These are phyloP conservation scores for Lipomyces starkeyi DNA, from an alignment of 805 yeast genomes.

Conservation along the genomic window DNA sequence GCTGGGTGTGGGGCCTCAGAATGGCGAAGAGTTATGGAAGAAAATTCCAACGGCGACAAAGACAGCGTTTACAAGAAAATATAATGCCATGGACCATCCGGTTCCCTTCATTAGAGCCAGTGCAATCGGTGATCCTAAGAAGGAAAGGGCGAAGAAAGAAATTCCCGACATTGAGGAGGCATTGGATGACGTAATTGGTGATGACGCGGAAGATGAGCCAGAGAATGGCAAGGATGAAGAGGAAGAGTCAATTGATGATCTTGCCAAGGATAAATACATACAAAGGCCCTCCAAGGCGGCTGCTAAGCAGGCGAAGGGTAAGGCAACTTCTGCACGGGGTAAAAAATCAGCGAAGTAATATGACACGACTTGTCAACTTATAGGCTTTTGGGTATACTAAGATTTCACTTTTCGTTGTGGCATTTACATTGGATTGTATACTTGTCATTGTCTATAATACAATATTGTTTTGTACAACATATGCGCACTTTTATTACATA, in stretches of 20 bases:
- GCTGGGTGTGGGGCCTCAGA: conserved; percentile 68
- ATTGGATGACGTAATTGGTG: conserved; percentile 55
- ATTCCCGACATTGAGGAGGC: conserved; percentile 73
- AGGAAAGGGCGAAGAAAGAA: conserved; percentile 44
- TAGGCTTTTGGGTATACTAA: background rate
- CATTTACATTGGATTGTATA: background rate
- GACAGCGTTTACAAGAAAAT: conserved; percentile 83
- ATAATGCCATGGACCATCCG: conserved; percentile 80
- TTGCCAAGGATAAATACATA: conserved; percentile 66
- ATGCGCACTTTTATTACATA: background rate
- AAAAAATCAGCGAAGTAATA: conserved; percentile 20
- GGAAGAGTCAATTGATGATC: conserved; percentile 48
- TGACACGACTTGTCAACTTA: background rate
- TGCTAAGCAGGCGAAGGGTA: conserved; percentile 43
- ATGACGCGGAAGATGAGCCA: conserved; percentile 53
- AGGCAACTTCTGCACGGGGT: conserved; percentile 32
- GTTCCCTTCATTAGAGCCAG: conserved; percentile 70
- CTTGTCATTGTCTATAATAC: background rate
- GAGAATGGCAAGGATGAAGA: conserved; percentile 52
- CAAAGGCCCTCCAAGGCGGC: conserved; percentile 52
- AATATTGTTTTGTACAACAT: background rate
- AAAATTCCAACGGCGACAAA: conserved; percentile 78
- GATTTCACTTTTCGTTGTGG: background rate
- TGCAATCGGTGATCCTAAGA: conserved; percentile 49
- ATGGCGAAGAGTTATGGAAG: conserved; percentile 57